These are phyloP conservation scores for Aspergillus neotritici DNA, from an alignment of 2,329 filamentous ascomycete species.

Conservation along the genomic window DNA sequence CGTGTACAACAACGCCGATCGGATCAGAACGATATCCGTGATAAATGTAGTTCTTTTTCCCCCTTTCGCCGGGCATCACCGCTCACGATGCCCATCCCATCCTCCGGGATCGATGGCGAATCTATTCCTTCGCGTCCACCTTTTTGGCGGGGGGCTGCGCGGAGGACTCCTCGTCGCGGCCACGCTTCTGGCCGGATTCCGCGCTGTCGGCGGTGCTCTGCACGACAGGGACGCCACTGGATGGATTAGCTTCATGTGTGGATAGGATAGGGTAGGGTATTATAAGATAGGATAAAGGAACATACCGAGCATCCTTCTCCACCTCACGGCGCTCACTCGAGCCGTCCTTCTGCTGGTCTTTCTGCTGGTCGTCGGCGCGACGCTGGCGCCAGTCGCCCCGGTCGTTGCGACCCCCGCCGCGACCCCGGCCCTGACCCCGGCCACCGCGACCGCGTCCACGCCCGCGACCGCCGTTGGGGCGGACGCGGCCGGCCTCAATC, in stretches of 20 bases:
- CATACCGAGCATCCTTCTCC: slow-evolving; percentile 41
- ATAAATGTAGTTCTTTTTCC: not conserved
- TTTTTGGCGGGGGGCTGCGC: slow-evolving; percentile 44
- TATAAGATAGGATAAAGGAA: not conserved
- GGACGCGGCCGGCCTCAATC: slow-evolving; percentile 64
- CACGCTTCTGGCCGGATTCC: slow-evolving; percentile 40
- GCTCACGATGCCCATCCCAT: too few species aligned
- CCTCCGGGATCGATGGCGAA: too few species aligned
- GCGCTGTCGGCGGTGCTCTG: slow-evolving; percentile 31
- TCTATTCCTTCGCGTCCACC: slow-evolving; percentile 42
- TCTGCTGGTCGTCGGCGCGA: slow-evolving; percentile 41
- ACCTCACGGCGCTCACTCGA: slow-evolving; percentile 24
- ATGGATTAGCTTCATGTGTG: slow-evolving; percentile 13
- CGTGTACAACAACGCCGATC: too few species aligned
- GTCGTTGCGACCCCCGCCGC: slow-evolving; percentile 30
- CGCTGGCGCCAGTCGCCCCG: slow-evolving; percentile 42
- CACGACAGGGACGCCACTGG: slow-evolving; percentile 42
- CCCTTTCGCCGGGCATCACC: too few species aligned
- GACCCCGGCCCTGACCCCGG: slow-evolving; percentile 42
- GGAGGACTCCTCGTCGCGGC: slow-evolving; percentile 36
- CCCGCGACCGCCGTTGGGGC: slow-evolving; percentile 46
- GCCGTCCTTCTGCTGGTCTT: slow-evolving; percentile 15
- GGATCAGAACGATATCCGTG: not conserved
- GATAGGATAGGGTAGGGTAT: not conserved
- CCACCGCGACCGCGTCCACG: slow-evolving; percentile 34